Base-by-base conservation (phyloP, 1,284 basidiomycete species). In the Ceratobasidium papillatum region DNA sequence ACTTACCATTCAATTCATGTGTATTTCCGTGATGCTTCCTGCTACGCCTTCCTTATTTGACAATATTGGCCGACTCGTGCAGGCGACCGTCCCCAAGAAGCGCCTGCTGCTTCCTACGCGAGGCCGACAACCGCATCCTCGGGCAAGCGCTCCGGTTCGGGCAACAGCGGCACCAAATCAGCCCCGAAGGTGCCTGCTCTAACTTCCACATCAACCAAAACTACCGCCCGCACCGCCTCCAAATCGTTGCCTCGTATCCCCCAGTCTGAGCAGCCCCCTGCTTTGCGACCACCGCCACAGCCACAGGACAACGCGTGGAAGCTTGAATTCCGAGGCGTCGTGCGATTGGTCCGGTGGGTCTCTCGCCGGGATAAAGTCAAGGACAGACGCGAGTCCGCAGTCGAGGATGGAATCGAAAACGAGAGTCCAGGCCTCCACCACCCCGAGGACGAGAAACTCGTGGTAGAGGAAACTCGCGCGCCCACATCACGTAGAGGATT, bases 321-420 rank as follows among this genome's bases (percentile, higher is more conserved):
- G 34, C 74, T 77, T 49, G 75, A 76, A 51, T 75, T 75, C 56
- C 66, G 74, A 11, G 76, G 76, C 7, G 61, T 75, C 45, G 69
- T 68, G 14, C 63, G 64, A 25, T 47, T 75, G 14, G 74, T 75
- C 38, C 43, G 68, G 8, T 77, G 76, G 76, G 75, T 74, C 38
- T 75, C 68, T 34, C 69, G 68, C 22, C 36, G 62, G 30, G 59
- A 64, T 36, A 63, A 65, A 12, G 49, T 5, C 56, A 32, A 19
- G 25, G 25, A 54, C 30, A 47, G 34, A n/a, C 43, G 36, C n/a
- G n/a, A 41, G 7, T 19, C 49, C 38, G 51, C 25, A 45, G 34
- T 38, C 36, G 34, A 63, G 36, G 45, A 30, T 32, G 52, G 22
- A 30, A 63, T 45, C 61, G 38, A 63, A 47, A 63, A 61, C n/a